phyloP scores from a whole-genome alignment of 352 stramenopile genomes.

The Globisporangium carolinianum region DNA sequence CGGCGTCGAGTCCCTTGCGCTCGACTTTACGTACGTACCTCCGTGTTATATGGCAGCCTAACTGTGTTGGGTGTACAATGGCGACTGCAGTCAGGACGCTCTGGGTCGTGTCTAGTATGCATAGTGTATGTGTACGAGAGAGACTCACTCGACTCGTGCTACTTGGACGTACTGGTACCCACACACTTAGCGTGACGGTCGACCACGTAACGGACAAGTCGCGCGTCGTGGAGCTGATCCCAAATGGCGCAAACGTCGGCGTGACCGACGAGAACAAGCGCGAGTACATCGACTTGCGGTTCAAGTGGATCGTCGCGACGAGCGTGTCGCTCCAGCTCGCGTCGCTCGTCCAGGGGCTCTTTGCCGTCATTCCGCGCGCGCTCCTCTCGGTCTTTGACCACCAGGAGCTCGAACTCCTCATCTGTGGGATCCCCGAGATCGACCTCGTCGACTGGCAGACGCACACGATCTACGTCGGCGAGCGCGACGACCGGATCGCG shows the following conservation, averaged over 20 bases:
- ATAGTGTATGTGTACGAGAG: too few relatives aligned
- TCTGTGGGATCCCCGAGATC: constrained; percentile 97
- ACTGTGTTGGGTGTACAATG: too few relatives aligned
- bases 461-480: constrained; percentile 94
- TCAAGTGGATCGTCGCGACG: constrained; percentile 78
- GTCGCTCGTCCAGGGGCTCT: constrained; percentile 93
- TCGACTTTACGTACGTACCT: constrained; percentile 74
- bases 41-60: too few relatives aligned
- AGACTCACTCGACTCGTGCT: too few relatives aligned
- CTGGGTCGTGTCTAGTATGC: too few relatives aligned
- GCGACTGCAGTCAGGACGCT: too few relatives aligned
- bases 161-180: too few relatives aligned
- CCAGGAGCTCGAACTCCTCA: constrained; percentile 96
- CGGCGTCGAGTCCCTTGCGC: constrained; percentile 64
- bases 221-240: constrained; percentile 92
- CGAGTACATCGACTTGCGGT: constrained; percentile 93
- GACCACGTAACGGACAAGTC: constrained; percentile 66
- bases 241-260: constrained; percentile 89
- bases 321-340: constrained; percentile 88
- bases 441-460: constrained; percentile 94
- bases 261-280: constrained; percentile 97
- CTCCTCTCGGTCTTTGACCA: constrained; percentile 95
- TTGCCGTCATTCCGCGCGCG: constrained; percentile 94
- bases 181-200: constrained; percentile 44
- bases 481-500: constrained; percentile 86